Evolutionary conservation across 306 rosid genomes (phyloP), one percentile per base, ranked within the genome.

Genomic region (Phaseolus lunatus): DNA sequence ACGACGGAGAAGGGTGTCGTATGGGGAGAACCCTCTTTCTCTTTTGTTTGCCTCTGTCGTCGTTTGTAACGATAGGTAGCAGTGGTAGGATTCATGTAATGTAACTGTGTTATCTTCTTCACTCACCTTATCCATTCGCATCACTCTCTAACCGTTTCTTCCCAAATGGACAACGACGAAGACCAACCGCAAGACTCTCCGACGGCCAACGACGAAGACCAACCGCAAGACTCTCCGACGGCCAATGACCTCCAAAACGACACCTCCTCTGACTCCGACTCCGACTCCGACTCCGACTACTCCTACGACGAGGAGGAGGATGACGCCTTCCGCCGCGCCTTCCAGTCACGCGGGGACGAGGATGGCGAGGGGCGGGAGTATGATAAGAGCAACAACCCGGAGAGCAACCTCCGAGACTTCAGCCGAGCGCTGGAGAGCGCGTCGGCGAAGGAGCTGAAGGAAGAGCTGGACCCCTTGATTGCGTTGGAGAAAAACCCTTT

Each of bases 401-500:
- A 75, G 2, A 3, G 1, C 5, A 85, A 75, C 74, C 45, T 69
- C 11, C 35, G 18, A 20, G 78, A 23, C 2, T 39, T 79, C 39
- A 48, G 83, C 0, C 66, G 58, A 19, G 86, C 67, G 0, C 68
- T 82, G 1, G 73, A 82, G 2, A 57, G 74, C 39, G 9, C 20
- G 9, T 44, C 0, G 3, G 2, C 26, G 72, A 80, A 79, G 83
- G 57, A 29, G 53, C 3, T 12, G 56, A 43, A 63, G 3, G 90
- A 83, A 1, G 86, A 75, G n/a, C 75, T 77, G 33, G 89, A 80
- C 24, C 53, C 23, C 0, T 12, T 16, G 1, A 15, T 29, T 4
- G 39, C 52, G 10, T 26, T 1, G 0, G 43, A 3, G 0, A 70
- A 31, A 6, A 90, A 95, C 24, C 77, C 78, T 7, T 95, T 83